Percentiles rank a stretch among this genome's conserved stretches.
Conservation (phyloP, 2,329 filamentous ascomycete genomes). For the Pseudogymnoascus sp. region DNA sequence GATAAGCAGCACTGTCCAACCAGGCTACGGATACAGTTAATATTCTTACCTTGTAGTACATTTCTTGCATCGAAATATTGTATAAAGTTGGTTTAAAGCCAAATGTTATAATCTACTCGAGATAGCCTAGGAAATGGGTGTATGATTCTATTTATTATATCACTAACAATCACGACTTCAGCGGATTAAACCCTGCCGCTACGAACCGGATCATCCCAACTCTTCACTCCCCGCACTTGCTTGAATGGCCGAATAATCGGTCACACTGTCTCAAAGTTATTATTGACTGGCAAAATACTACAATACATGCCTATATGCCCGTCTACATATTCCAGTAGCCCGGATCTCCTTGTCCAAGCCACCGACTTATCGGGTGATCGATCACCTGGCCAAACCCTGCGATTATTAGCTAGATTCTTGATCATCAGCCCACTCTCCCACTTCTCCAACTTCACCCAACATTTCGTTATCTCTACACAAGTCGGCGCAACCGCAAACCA, state of each 20-base stretch:
- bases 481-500: background rate
- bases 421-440: background rate
- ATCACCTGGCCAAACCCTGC: slow-evolving; percentile 4
- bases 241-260: background rate
- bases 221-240: background rate
- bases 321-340: background rate
- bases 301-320: background rate
- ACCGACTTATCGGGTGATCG: background rate
- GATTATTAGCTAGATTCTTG: background rate
- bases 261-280: background rate
- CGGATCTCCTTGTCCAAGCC: background rate
- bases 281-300: background rate
- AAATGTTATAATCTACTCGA: background rate
- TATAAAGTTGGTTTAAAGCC: background rate
- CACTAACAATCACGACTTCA: background rate
- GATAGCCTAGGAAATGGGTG: background rate
- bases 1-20: background rate
- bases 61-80: background rate
- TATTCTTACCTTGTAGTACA: background rate
- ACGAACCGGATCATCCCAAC: background rate
- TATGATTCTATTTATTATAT: background rate
- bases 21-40: background rate
- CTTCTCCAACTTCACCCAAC: background rate
- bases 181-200: background rate
- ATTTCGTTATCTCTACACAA: slow-evolving; percentile 2